Evolutionary conservation across 345 rosid genomes (phyloP).

Genomic region (Hibiscus trionum): DNA sequence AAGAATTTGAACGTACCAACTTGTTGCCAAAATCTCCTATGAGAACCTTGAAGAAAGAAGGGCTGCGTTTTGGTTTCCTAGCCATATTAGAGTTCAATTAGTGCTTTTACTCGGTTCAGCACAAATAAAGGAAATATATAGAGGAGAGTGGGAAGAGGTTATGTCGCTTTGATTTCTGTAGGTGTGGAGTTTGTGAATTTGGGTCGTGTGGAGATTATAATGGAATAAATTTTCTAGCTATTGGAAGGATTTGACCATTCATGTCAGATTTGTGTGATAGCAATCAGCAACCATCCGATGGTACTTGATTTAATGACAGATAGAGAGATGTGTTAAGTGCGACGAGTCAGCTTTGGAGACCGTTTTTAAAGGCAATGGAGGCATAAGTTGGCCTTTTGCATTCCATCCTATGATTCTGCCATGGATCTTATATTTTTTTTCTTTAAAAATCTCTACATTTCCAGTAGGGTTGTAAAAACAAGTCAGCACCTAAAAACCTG

Average conservation of each 20-base stretch:
- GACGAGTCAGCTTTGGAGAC: conserved; percentile 67
- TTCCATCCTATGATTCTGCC: neutral
- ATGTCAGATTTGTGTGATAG: conserved; percentile 28
- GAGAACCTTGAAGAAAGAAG: neutral
- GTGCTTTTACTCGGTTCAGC: too few species aligned
- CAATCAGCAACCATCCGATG: conserved; percentile 43
- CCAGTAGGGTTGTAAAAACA: too few species aligned
- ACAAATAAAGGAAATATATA: too few species aligned
- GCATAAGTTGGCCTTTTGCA: conserved; percentile 15
- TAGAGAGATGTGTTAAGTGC: conserved; percentile 58
- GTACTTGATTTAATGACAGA: conserved; percentile 47
- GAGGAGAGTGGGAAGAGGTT: too few species aligned
- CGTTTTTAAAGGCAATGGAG: conserved; percentile 55
- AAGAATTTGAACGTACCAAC: neutral
- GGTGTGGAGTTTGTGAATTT: too few species aligned
- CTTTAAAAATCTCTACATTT: too few species aligned
- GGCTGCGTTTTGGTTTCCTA: neutral
- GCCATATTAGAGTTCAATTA: neutral
- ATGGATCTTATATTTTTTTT: too few species aligned
- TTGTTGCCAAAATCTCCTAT: neutral
- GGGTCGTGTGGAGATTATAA: too few species aligned
- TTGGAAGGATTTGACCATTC: neutral
- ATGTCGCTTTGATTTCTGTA: too few species aligned
- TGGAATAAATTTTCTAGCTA: too few species aligned
- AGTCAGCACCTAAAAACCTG: too few species aligned